Percentiles rank a stretch among this genome's conserved stretches.
phyloP scores from a whole-genome alignment of 2,329 filamentous ascomycete species.

The Colletotrichum sp. region DNA sequence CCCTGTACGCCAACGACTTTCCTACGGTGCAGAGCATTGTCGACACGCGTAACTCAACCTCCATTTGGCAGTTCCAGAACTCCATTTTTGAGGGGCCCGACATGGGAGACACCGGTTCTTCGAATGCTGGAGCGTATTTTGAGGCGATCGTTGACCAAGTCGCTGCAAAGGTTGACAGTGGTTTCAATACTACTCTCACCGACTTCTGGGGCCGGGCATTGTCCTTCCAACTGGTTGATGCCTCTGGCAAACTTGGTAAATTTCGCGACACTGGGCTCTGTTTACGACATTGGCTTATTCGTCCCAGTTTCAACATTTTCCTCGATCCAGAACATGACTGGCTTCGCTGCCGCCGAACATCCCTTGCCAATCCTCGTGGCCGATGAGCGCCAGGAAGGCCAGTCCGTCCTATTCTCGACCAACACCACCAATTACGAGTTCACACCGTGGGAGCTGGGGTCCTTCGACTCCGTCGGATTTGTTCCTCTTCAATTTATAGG shows the following conservation, averaged over 20 bases:
- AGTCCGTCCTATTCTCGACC: slow-evolving; percentile 43
- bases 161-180: slow-evolving; percentile 37
- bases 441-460: slow-evolving; percentile 70
- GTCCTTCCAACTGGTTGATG: slow-evolving; percentile 85
- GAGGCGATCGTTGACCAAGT: slow-evolving; percentile 38
- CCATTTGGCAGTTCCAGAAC: slow-evolving; percentile 45
- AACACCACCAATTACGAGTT: slow-evolving; percentile 71
- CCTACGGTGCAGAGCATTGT: slow-evolving; percentile 58
- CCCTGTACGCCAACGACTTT: slow-evolving; percentile 84
- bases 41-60: slow-evolving; percentile 50
- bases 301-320: slow-evolving; percentile 73
- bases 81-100: slow-evolving; percentile 45
- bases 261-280: slow-evolving; percentile 66
- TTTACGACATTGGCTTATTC: too few species aligned
- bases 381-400: slow-evolving; percentile 50
- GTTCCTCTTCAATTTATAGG: slow-evolving; percentile 65
- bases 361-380: slow-evolving; percentile 57
- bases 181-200: slow-evolving; percentile 70
- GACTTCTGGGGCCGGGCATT: slow-evolving; percentile 90
- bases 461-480: slow-evolving; percentile 67
- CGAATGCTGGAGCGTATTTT: slow-evolving; percentile 40
- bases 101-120: slow-evolving; percentile 33
- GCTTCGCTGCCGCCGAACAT: slow-evolving; percentile 45
- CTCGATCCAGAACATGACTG: slow-evolving; percentile 54
- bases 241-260: slow-evolving; percentile 34